Percentiles rank a stretch among this genome's conserved stretches.
Conservation (phyloP, 2,329 filamentous ascomycete genomes). For the Diaporthe vaccinii region DNA sequence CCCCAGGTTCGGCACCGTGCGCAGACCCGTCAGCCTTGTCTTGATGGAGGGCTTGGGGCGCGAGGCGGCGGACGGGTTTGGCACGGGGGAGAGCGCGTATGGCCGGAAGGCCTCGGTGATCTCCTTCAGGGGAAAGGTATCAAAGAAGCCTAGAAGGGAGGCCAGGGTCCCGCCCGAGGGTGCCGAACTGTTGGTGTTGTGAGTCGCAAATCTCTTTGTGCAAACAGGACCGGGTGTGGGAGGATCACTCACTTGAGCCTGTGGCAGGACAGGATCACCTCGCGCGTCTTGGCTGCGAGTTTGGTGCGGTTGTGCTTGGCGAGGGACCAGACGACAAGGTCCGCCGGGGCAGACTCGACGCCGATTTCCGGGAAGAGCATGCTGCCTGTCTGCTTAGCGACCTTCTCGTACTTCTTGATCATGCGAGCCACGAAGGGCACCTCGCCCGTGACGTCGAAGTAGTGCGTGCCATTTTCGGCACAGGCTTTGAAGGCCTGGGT, state of each 20-base stretch:
- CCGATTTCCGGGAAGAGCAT: slow-evolving; percentile 73
- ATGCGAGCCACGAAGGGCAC: slow-evolving; percentile 69
- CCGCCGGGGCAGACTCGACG: slow-evolving; percentile 73
- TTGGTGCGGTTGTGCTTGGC: slow-evolving; percentile 64
- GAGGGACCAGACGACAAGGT: slow-evolving; percentile 69
- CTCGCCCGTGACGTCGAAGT: slow-evolving; percentile 75
- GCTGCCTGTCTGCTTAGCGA: slow-evolving; percentile 67
- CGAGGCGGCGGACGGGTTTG: slow-evolving; percentile 53
- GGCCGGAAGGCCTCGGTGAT: slow-evolving; percentile 61
- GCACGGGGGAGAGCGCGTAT: slow-evolving; percentile 70
- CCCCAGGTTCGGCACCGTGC: slow-evolving; percentile 65
- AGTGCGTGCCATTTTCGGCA: slow-evolving; percentile 73
- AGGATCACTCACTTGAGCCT: slow-evolving; percentile 52
- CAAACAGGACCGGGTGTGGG: background rate
- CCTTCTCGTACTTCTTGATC: slow-evolving; percentile 69
- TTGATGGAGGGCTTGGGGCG: slow-evolving; percentile 53
- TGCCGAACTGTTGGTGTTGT: slow-evolving; percentile 53
- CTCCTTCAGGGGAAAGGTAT: slow-evolving; percentile 64
- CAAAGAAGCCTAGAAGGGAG: slow-evolving; percentile 73
- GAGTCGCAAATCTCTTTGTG: slow-evolving; percentile 8
- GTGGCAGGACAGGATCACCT: slow-evolving; percentile 67
- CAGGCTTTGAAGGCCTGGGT: slow-evolving; percentile 69
- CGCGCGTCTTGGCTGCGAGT: slow-evolving; percentile 62
- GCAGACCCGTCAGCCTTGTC: slow-evolving; percentile 64
- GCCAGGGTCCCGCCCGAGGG: slow-evolving; percentile 78